Evolutionary conservation across 2,329 filamentous ascomycete species (phyloP).

Genomic region (Metarhizium sp.): DNA sequence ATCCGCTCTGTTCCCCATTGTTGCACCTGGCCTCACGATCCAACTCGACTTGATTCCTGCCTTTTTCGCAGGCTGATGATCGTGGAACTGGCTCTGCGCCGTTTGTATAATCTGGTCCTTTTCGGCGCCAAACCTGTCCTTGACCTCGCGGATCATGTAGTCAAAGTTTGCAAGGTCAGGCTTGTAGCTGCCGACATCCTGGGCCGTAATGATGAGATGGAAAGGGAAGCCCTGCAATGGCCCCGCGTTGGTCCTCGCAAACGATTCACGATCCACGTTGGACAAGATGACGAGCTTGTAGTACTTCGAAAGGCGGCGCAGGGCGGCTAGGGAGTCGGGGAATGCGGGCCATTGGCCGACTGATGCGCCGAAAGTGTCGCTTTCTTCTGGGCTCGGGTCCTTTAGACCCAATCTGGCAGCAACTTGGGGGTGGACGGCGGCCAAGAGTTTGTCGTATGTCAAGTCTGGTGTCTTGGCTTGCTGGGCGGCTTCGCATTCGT

Average conservation of each 20-base stretch:
- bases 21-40: constrained; percentile 37
- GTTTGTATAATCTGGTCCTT: constrained; percentile 53
- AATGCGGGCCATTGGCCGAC: constrained; percentile 49
- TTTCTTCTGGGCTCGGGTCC: constrained; percentile 18
- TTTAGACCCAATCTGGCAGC: constrained; percentile 18
- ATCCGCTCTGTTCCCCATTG: constrained; percentile 26
- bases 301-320: constrained; percentile 35
- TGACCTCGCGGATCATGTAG: constrained; percentile 47
- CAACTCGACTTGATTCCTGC: constrained; percentile 53
- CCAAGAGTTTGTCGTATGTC: constrained; percentile 26
- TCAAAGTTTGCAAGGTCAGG: constrained; percentile 55
- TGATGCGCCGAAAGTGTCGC: constrained; percentile 26
- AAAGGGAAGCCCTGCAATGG: constrained; percentile 41
- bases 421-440: constrained; percentile 30
- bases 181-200: constrained; percentile 66
- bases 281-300: constrained; percentile 53
- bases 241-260: constrained; percentile 15
- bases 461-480: constrained; percentile 46
- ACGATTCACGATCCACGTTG: constrained; percentile 42
- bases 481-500: constrained; percentile 43
- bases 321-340: constrained; percentile 44
- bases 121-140: constrained; percentile 42
- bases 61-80: constrained; percentile 56
- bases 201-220: constrained; percentile 58
- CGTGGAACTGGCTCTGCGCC: constrained; percentile 57